Evolutionary conservation across 1,284 basidiomycete genomes (phyloP).

Genomic region (Fistulinella staudtii): DNA sequence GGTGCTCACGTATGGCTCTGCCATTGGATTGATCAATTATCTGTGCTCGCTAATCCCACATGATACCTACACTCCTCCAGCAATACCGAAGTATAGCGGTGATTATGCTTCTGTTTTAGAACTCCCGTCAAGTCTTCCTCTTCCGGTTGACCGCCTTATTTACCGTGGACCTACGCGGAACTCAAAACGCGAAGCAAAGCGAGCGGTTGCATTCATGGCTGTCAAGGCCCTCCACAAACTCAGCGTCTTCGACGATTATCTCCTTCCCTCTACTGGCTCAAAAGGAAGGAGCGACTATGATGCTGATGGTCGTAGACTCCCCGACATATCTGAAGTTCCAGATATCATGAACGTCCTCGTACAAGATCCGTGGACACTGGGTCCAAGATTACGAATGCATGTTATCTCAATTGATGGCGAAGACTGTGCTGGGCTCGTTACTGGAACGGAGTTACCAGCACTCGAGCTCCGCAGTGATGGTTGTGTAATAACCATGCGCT

Average conservation of each 20-base stretch:
- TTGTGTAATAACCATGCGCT: conserved; percentile 35
- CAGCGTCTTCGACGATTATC: conserved; percentile 75
- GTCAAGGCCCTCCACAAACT: conserved; percentile 62
- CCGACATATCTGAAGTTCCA: conserved; percentile 43
- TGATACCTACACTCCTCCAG: conserved; percentile 61
- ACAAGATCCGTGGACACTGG: conserved; percentile 62
- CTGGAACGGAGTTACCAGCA: conserved; percentile 51
- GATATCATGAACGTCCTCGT: conserved; percentile 53
- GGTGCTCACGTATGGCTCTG: conserved; percentile 69
- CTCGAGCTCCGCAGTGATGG: conserved; percentile 41
- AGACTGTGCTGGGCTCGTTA: conserved; percentile 54
- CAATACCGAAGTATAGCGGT: conserved; percentile 58
- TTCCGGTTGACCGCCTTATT: conserved; percentile 49
- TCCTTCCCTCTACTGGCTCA: conserved; percentile 56
- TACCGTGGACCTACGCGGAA: conserved; percentile 54
- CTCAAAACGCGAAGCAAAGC: conserved; percentile 76
- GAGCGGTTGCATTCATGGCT: conserved; percentile 73
- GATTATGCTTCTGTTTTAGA: conserved; percentile 55
- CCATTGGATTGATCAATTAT: conserved; percentile 64
- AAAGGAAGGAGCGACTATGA: conserved; percentile 47
- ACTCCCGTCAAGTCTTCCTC: conserved; percentile 65
- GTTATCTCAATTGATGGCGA: conserved; percentile 49
- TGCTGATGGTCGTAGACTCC: conserved; percentile 45
- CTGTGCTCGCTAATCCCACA: conserved; percentile 73
- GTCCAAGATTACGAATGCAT: conserved; percentile 57